phyloP scores from a whole-genome alignment of 495 filamentous ascomycete genomes.

The Rostrohypoxylon terebratum region DNA sequence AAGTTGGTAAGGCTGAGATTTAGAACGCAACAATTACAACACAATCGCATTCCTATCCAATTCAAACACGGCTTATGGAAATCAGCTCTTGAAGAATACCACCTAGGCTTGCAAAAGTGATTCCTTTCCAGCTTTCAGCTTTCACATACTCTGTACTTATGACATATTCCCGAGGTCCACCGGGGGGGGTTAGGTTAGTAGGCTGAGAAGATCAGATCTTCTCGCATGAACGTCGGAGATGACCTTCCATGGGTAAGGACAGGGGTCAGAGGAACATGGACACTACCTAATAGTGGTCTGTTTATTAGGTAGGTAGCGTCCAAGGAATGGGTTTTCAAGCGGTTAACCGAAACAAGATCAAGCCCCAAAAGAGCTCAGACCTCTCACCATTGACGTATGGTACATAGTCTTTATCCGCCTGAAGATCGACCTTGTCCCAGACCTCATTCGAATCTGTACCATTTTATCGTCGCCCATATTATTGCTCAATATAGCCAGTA shows the following conservation, averaged over 20 bases:
- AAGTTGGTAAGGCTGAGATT: conserved; percentile 28
- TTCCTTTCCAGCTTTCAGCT: conserved; percentile 18
- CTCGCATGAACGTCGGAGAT: conserved; percentile 47
- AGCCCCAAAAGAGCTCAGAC: conserved; percentile 33
- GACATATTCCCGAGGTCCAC: conserved; percentile 15
- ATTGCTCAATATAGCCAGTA: too few species aligned
- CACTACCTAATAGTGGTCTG: conserved; percentile 21
- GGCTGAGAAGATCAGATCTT: conserved; percentile 43
- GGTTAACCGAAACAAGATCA: conserved; percentile 33
- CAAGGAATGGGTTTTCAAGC: conserved; percentile 12
- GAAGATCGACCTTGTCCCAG: conserved; percentile 29
- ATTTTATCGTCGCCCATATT: not conserved
- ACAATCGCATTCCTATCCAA: not conserved
- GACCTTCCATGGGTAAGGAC: conserved; percentile 37
- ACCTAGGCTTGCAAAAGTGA: not conserved
- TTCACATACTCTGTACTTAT: too few species aligned
- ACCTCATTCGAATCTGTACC: conserved; percentile 19
- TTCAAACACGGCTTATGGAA: not conserved
- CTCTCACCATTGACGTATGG: not conserved
- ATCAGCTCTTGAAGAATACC: not conserved
- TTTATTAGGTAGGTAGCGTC: conserved; percentile 26
- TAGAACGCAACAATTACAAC: conserved; percentile 5
- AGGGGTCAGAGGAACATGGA: conserved; percentile 25
- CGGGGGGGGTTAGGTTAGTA: conserved; percentile 20
- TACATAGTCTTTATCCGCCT: conserved; percentile 23